Evolutionary conservation across 2,329 filamentous ascomycete genomes (phyloP), one percentile per base, ranked within the genome.

Genomic region (Pochonia chlamydosporia): DNA sequence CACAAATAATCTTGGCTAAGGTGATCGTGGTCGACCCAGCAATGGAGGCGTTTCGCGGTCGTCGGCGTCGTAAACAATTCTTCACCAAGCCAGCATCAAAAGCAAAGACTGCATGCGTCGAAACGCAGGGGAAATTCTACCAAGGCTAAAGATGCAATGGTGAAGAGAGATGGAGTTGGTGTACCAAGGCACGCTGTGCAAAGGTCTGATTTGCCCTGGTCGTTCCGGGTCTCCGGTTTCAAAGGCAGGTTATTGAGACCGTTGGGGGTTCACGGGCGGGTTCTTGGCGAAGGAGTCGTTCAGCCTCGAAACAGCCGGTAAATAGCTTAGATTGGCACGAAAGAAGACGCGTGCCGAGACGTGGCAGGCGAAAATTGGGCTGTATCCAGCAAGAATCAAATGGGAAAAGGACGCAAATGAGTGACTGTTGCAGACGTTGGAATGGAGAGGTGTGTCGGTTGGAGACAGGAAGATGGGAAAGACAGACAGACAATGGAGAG

Each of bases 211-310:
- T 23, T n/a, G 35, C 16, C 23, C 10, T 39, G 14, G 25, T 8
- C 4, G 30, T 21, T 2, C 16, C 16, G 35, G 24, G 8, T 10
- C 4, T 40, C 25, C 5, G 9, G 18, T 41, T 26, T 43, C 26
- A 43, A 35, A 18, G 26, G 11, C 33, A 40, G 31, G 42, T 18
- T 26, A 43, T 28, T 8, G 13, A 33, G 14, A 20, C n/a, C 10
- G 26, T 36, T 7, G 26, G 20, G 37, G 14, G 9, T 20, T 14
- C 13, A 26, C 25, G 36, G 44, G 25, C 25, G 26, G 37, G 44
- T 7, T 41, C 28, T 46, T 46, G 37, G n/a, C 28, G 41, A 41
- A 35, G 36, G 44, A 46, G 44, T n/a, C n/a, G n/a, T n/a, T n/a
- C n/a, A n/a, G n/a, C n/a, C n/a, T n/a, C n/a, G n/a, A n/a, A n/a